Base-by-base conservation (phyloP, 495 filamentous ascomycete species). In the Penicillium alfredii region DNA sequence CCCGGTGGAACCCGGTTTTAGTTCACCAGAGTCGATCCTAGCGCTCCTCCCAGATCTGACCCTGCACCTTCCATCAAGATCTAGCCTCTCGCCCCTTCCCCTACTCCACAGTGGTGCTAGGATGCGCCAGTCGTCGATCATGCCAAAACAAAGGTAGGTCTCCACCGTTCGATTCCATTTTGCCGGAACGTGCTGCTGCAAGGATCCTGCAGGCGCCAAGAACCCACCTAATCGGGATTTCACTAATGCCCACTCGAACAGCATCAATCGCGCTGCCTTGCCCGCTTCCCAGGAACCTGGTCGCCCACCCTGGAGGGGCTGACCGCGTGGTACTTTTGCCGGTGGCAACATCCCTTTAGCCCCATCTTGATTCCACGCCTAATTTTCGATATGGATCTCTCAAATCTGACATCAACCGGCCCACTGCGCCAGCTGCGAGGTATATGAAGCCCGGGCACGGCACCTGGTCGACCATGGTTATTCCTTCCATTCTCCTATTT, bases 131-230 rank as follows among this genome's bases (percentile, higher is more conserved):
- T 19, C 35, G 18, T 42, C 33, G 33, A 47, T 42, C 29, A 13
- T 11, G n/a, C 30, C 25, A 20, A 15, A 17, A 13, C 7, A 15
- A 24, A 19, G 20, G 16, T 10, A 20, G 14, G 7, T 17, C 45
- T 30, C 44, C 35, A 43, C 39, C 38, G 30, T 47, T 32, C 32
- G 23, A 17, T 40, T 10, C 28, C 21, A 30, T 33, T 21, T 33
- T 40, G 25, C 30, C 44, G 40, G 33, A 56, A 56, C 52, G 52
- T 56, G 52, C 36, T 44, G 30, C 39, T 33, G 52, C 52, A 56
- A 47, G 52, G 49, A 56, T 47, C 35, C 32, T 49, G 42, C 42
- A 51, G 22, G 15, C 26, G 18, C 41, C 44, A 33, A 44, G 19
- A 8, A n/a, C 30, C 15, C 25, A 33, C 25, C 28, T 21, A 24